Conservation (phyloP, 306 rosid species). For the Acmispon strigosus region DNA sequence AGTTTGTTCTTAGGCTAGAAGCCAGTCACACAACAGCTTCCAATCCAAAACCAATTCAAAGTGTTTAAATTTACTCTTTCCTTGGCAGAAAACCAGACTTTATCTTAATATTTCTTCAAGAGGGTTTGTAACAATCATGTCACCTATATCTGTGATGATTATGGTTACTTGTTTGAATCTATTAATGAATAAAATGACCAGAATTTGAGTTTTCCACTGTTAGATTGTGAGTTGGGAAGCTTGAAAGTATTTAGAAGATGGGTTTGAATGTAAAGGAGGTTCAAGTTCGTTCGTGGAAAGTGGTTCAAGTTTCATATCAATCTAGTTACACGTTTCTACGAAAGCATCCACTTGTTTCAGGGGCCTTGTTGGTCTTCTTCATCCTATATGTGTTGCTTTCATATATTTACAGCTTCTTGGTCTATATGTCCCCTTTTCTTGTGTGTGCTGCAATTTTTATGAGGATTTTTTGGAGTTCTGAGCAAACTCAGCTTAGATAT, state of each 20-base stretch:
- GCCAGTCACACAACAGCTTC: neutral
- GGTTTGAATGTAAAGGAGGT: conserved; percentile 46
- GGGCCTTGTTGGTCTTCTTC: conserved; percentile 17
- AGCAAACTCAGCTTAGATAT: conserved; percentile 30
- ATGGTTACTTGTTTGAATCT: neutral
- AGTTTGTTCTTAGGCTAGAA: neutral
- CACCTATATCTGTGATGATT: neutral
- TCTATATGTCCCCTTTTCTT: conserved; percentile 59
- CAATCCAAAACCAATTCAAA: neutral
- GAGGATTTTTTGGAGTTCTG: conserved; percentile 69
- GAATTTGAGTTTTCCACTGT: neutral
- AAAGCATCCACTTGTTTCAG: conserved; percentile 44
- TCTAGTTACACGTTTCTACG: conserved; percentile 31
- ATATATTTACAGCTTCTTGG: conserved; percentile 35
- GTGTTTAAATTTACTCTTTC: neutral
- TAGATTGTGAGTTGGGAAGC: neutral
- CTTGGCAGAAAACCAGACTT: neutral
- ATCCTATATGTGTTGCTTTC: conserved; percentile 47
- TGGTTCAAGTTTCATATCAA: conserved; percentile 22
- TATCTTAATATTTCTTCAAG: neutral
- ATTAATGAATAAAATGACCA: neutral
- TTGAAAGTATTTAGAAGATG: conserved; percentile 32
- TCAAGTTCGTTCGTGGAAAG: conserved; percentile 30
- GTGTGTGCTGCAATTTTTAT: conserved; percentile 41
- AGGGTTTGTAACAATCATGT: neutral